These are phyloP conservation scores for Huntiella moniliformis DNA, from an alignment of 2,329 filamentous ascomycete genomes.

Conservation along the genomic window DNA sequence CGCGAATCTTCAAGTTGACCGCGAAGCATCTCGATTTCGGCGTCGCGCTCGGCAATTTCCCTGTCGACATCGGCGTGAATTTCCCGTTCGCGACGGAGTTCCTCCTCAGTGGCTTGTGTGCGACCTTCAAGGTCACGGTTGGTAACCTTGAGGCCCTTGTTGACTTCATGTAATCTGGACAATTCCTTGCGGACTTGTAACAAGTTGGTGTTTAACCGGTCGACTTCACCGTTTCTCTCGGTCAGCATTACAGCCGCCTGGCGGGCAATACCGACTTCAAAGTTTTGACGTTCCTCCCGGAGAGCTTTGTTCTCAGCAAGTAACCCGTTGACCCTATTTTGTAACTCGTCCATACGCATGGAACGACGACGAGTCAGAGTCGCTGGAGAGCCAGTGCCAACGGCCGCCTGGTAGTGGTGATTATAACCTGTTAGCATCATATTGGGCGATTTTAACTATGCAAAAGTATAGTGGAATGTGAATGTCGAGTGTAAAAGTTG, in stretches of 20 bases:
- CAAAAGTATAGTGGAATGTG: too few relatives aligned
- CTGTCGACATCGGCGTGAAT: slow-evolving; percentile 38
- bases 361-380: slow-evolving; percentile 94
- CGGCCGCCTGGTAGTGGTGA: slow-evolving; percentile 53
- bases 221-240: slow-evolving; percentile 75
- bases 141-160: slow-evolving; percentile 58
- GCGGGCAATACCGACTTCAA: slow-evolving; percentile 47
- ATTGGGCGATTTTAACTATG: background rate
- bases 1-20: slow-evolving; percentile 59
- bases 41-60: slow-evolving; percentile 62
- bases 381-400: slow-evolving; percentile 78
- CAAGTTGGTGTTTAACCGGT: slow-evolving; percentile 58
- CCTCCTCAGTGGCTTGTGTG: slow-evolving; percentile 44
- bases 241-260: slow-evolving; percentile 51
- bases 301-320: slow-evolving; percentile 69
- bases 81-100: slow-evolving; percentile 49
- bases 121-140: slow-evolving; percentile 58
- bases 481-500: background rate
- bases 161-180: slow-evolving; percentile 60
- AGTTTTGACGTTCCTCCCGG: slow-evolving; percentile 48
- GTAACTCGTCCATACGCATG: slow-evolving; percentile 89
- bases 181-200: slow-evolving; percentile 70
- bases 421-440: slow-evolving; percentile 12
- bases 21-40: slow-evolving; percentile 61
- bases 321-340: slow-evolving; percentile 67